Conservation (phyloP, 169 alveolate genomes). For the Plasmodium fragile region DNA sequence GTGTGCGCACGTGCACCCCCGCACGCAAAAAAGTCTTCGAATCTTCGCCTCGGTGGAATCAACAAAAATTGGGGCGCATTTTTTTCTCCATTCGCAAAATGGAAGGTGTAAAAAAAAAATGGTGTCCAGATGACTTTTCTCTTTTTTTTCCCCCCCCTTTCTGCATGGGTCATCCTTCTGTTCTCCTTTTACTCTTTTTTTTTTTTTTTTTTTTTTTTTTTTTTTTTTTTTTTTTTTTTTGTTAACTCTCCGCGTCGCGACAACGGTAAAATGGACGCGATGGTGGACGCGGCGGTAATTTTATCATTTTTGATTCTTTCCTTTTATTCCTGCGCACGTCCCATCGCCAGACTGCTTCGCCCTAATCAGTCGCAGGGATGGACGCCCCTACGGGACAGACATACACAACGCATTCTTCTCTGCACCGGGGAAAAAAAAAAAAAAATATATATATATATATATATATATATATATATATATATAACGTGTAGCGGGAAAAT, state of each 20-base stretch:
- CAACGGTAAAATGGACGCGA: background rate
- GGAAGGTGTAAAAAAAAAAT: background rate
- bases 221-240: background rate
- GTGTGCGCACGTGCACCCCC: background rate
- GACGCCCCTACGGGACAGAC: constrained; percentile 24
- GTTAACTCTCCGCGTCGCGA: background rate
- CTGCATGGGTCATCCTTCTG: background rate
- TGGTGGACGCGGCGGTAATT: background rate
- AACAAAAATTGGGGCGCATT: background rate
- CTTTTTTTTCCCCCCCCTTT: background rate
- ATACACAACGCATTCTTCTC: constrained; percentile 34
- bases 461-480: background rate
- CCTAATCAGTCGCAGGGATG: background rate
- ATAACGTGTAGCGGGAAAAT: background rate
- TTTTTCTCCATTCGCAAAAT: background rate
- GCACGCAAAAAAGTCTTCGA: background rate
- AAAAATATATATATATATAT: background rate
- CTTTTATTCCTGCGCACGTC: background rate
- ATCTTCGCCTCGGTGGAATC: background rate
- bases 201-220: background rate
- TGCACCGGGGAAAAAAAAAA: background rate
- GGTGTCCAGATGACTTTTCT: background rate
- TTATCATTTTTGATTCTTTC: background rate
- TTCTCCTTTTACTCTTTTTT: background rate
- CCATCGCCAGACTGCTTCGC: background rate